These are phyloP conservation scores for Tylopilus subfusipes DNA, from an alignment of 768 basidiomycete species.

Conservation along the genomic window DNA sequence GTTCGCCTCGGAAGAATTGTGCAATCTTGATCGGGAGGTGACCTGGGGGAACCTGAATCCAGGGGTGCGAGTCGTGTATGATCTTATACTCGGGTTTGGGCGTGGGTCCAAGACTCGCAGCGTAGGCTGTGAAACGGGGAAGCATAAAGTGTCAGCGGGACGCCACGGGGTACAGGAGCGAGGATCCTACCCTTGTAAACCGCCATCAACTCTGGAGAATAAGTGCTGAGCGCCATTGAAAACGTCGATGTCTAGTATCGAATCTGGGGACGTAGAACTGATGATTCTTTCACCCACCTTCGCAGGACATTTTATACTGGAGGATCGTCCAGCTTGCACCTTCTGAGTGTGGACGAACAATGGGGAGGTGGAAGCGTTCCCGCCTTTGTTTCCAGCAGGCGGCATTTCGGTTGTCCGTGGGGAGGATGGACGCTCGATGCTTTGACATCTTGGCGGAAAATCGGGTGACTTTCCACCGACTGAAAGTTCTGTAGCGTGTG, in stretches of 20 bases:
- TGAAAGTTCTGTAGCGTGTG: background rate
- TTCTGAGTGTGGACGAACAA: background rate
- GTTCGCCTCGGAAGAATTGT: slow-evolving; percentile 12
- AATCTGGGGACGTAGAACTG: background rate
- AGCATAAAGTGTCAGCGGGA: background rate
- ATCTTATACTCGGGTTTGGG: slow-evolving; percentile 4
- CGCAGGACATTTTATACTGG: slow-evolving; percentile 5
- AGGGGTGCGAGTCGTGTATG: slow-evolving; percentile 2
- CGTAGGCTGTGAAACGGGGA: slow-evolving; percentile 2
- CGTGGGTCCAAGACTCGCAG: background rate
- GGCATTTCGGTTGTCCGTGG: background rate
- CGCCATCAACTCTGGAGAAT: slow-evolving; percentile 9
- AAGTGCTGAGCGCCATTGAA: slow-evolving; percentile 1
- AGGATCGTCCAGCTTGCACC: background rate
- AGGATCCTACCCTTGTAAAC: slow-evolving; percentile 2
- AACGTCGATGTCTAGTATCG: background rate
- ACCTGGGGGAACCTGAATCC: slow-evolving; percentile 10
- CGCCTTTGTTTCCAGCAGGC: background rate
- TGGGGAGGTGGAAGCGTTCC: background rate
- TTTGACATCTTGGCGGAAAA: background rate
- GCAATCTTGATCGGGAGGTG: slow-evolving; percentile 15
- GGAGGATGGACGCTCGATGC: background rate
- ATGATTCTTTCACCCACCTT: slow-evolving; percentile 3
- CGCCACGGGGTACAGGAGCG: too few relatives aligned
- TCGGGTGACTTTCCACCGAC: background rate